Percentiles rank a stretch among this genome's conserved stretches.
Conservation (phyloP, 148 eudicot species). For the Rhododendron ferrugineum region DNA sequence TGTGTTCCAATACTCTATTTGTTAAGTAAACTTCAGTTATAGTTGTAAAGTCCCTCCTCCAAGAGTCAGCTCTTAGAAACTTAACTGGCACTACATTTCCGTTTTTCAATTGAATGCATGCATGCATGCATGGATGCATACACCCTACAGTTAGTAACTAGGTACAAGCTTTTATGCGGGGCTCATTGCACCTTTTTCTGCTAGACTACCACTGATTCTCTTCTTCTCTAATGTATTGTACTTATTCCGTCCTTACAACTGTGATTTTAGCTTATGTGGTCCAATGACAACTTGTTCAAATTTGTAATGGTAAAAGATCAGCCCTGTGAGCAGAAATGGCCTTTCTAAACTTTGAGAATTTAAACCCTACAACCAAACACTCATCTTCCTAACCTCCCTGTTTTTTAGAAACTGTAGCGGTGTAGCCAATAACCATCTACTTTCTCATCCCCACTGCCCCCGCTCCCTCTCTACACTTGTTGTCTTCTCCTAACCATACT, state of each 20-base stretch:
- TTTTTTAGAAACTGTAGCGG: too few relatives aligned
- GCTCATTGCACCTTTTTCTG: neutral
- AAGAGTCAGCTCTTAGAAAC: neutral
- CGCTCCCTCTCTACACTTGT: neutral
- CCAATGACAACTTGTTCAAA: neutral
- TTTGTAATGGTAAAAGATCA: neutral
- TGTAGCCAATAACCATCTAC: neutral
- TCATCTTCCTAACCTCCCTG: neutral
- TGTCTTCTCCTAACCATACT: neutral
- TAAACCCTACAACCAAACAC: neutral
- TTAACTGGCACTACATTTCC: neutral
- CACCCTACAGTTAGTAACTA: neutral
- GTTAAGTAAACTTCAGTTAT: neutral
- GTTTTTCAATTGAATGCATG: neutral
- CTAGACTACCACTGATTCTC: neutral
- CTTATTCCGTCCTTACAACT: neutral
- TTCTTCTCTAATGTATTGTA: neutral
- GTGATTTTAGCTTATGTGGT: neutral
- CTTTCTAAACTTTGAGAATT: neutral
- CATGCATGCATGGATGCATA: too few relatives aligned
- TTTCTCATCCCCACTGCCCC: neutral
- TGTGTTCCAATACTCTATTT: conserved; percentile 14
- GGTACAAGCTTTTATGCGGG: neutral
- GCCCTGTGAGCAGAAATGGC: neutral
- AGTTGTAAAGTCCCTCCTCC: neutral